Evolutionary conservation across 441 rosid species (phyloP).

Genomic region (Isatis lusitanica): DNA sequence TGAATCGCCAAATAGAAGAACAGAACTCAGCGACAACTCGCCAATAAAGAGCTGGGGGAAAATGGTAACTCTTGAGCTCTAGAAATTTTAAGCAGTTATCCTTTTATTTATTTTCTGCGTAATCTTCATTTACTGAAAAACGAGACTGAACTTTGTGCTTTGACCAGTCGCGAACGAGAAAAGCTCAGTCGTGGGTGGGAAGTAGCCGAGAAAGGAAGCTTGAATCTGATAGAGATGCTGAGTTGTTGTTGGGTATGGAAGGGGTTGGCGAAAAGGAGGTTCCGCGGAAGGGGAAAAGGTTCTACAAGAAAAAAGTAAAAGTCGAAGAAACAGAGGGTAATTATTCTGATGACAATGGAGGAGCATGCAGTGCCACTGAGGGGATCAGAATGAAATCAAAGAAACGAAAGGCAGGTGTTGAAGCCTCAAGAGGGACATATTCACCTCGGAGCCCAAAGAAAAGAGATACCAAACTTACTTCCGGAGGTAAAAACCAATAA

Average conservation of each 20-base stretch:
- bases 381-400: slow-evolving; percentile 40
- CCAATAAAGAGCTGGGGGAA: slow-evolving; percentile 60
- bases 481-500: slow-evolving; percentile 53
- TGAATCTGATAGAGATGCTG: slow-evolving; percentile 44
- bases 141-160: slow-evolving; percentile 23
- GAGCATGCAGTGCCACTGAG: slow-evolving; percentile 78
- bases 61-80: slow-evolving; percentile 46
- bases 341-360: slow-evolving; percentile 73
- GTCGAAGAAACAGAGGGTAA: slow-evolving; percentile 50
- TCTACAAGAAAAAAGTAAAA: slow-evolving; percentile 55
- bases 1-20: slow-evolving; percentile 41
- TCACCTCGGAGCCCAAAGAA: slow-evolving; percentile 50
- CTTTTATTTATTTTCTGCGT: not conserved
- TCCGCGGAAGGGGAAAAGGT: slow-evolving; percentile 50
- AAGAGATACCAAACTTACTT: slow-evolving; percentile 54
- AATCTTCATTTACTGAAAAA: not conserved
- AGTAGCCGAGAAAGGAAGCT: slow-evolving; percentile 45
- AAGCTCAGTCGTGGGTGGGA: slow-evolving; percentile 39
- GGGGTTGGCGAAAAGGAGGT: slow-evolving; percentile 66
- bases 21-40: slow-evolving; percentile 46
- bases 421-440: slow-evolving; percentile 48
- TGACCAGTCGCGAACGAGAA: slow-evolving; percentile 44
- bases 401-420: slow-evolving; percentile 47
- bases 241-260: slow-evolving; percentile 56
- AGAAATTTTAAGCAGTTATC: not conserved